These are phyloP conservation scores for Begonia masoniana DNA, from an alignment of 306 rosid species.

Conservation along the genomic window DNA sequence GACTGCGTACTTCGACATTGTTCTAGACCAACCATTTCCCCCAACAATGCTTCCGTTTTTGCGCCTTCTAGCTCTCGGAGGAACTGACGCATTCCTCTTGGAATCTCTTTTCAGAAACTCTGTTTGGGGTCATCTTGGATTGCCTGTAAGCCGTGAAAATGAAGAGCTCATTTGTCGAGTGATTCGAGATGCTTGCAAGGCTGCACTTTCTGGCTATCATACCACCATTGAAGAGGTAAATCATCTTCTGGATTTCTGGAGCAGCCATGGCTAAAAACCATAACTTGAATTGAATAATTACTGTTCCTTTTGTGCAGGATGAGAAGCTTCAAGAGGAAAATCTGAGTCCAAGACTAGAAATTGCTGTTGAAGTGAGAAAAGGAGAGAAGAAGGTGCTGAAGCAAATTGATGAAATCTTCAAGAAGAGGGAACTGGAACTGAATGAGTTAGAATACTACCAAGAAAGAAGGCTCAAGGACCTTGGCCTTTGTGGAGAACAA, in stretches of 20 bases:
- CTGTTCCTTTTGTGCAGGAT: conserved; percentile 40
- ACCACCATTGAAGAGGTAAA: conserved; percentile 86
- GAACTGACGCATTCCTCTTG: conserved; percentile 74
- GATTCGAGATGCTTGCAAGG: conserved; percentile 57
- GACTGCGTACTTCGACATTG: conserved; percentile 64
- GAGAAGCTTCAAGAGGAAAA: conserved; percentile 48
- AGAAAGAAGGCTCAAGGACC: conserved; percentile 92
- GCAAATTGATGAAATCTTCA: conserved; percentile 56
- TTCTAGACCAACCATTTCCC: conserved; percentile 48
- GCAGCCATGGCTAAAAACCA: not conserved
- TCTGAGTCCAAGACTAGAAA: conserved; percentile 49
- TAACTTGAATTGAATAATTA: not conserved
- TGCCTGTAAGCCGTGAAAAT: conserved; percentile 70
- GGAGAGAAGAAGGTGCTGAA: conserved; percentile 81
- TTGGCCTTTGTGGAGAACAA: conserved; percentile 87
- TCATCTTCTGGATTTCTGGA: not conserved
- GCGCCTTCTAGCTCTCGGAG: conserved; percentile 74
- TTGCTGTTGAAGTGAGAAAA: conserved; percentile 76
- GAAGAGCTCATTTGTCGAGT: conserved; percentile 79
- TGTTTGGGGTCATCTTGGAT: conserved; percentile 65
- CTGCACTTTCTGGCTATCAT: conserved; percentile 62
- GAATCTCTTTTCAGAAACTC: conserved; percentile 75
- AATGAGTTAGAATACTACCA: conserved; percentile 63
- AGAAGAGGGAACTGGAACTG: conserved; percentile 56
- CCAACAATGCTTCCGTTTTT: conserved; percentile 54